phyloP scores from a whole-genome alignment of 805 yeast species.

The Spathaspora arborariae region DNA sequence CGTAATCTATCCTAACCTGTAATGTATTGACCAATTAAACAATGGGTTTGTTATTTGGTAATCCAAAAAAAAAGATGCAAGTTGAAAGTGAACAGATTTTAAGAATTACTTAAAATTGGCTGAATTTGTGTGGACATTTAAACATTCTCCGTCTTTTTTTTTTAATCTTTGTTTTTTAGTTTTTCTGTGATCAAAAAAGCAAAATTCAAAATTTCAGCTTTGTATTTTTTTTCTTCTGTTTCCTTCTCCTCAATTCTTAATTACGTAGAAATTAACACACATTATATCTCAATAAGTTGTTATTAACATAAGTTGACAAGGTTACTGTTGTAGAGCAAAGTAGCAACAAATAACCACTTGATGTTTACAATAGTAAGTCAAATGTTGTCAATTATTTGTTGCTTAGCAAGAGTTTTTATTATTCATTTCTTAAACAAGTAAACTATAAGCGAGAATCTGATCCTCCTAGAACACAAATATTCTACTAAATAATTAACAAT shows the following conservation, averaged over 20 bases:
- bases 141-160: too few species aligned
- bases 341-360: too few species aligned
- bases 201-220: neutral
- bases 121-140: conserved; percentile 1
- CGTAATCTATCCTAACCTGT: too few species aligned
- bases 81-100: neutral
- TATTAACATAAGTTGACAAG: too few species aligned
- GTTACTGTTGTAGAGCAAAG: too few species aligned
- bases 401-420: too few species aligned
- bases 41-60: neutral
- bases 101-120: neutral
- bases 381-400: too few species aligned
- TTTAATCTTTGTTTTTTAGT: neutral
- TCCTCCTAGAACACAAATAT: neutral
- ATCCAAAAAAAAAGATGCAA: neutral
- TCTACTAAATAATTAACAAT: neutral
- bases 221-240: neutral
- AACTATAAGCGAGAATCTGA: too few species aligned
- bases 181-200: neutral
- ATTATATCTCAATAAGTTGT: too few species aligned
- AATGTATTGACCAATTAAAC: neutral
- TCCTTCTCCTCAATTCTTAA: neutral
- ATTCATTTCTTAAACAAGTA: too few species aligned
- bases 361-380: too few species aligned
- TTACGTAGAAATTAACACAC: too few species aligned